Evolutionary conservation across 768 basidiomycete genomes (phyloP), one percentile per base, ranked within the genome.

Genomic region (Phaeotremella fagi): DNA sequence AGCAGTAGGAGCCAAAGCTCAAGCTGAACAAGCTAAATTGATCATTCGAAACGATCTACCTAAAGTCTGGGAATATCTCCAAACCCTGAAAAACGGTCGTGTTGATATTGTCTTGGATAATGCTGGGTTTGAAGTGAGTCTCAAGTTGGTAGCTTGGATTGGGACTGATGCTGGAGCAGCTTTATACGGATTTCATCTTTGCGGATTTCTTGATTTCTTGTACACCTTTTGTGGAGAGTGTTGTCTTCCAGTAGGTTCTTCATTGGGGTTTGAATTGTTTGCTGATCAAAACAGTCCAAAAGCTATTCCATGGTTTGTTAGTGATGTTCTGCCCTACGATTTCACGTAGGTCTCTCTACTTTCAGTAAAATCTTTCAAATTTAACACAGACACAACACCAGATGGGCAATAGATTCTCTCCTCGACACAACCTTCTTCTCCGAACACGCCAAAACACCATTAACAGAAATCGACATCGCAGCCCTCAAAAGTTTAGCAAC

Each of bases 261-360:
- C 24, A 33, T 51, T 2, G 38, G 23, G 29, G 22, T 15, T n/a
- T 46, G 24, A 31, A 26, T 52, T 59, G 41, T 56, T 25, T 23
- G 24, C 25, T 25, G 38, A 37, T 3, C 55, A n/a, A n/a, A n/a
- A n/a, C n/a, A 94, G 91, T 76, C 88, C 91, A 0, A 97, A 99
- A 73, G 77, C 87, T 7, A 86, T 97, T 47, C 92, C 92, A 0
- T 99, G 94, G 91, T 99, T 98, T 70, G 92, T 97, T 42, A 90
- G 88, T 11, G 90, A 95, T 71, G 90, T 92, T 24, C 87, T 88
- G 3, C 91, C 94, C 1, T 76, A 79, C 23, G 94, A 99, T 72
- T 95, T 95, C 72, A 63, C 57, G 66, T 73, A 51, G 59, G 70
- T 60, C 15, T 14, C 23, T 24, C 29, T 18, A 4, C 16, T 12